Conservation (phyloP, 1,284 basidiomycete species). For the Cryptococcus wingfieldii region DNA sequence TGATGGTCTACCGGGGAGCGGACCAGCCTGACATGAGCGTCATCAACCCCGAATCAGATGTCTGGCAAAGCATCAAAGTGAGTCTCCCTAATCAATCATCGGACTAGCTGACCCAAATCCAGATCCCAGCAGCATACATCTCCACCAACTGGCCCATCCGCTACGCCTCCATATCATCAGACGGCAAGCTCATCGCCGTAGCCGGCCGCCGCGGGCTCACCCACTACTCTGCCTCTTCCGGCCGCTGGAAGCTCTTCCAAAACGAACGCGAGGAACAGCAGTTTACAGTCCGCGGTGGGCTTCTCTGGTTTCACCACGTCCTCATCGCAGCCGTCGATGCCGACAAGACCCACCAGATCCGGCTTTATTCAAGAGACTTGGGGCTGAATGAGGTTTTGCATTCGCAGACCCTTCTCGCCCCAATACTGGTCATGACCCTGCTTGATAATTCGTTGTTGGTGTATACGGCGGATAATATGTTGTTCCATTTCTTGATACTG, state of each 20-base stretch:
- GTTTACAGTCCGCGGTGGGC: slow-evolving; percentile 82
- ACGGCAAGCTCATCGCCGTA: slow-evolving; percentile 87
- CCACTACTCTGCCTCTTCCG: slow-evolving; percentile 90
- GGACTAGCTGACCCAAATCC: slow-evolving; percentile 12
- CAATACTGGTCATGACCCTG: slow-evolving; percentile 78
- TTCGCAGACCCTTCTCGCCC: slow-evolving; percentile 70
- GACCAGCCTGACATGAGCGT: slow-evolving; percentile 98
- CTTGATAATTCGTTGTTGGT: slow-evolving; percentile 96
- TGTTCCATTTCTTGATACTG: slow-evolving; percentile 88
- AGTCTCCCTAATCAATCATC: background rate
- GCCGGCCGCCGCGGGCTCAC: slow-evolving; percentile 86
- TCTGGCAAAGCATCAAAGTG: slow-evolving; percentile 92
- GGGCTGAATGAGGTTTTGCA: slow-evolving; percentile 84
- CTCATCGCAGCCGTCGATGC: slow-evolving; percentile 85
- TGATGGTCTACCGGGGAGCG: slow-evolving; percentile 91
- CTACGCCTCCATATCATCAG: slow-evolving; percentile 84
- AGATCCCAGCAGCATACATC: slow-evolving; percentile 80
- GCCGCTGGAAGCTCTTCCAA: slow-evolving; percentile 89
- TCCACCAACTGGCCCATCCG: slow-evolving; percentile 91
- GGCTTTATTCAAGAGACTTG: slow-evolving; percentile 90
- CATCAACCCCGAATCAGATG: slow-evolving; percentile 97
- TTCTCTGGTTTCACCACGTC: slow-evolving; percentile 97
- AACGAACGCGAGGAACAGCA: slow-evolving; percentile 82
- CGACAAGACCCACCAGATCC: slow-evolving; percentile 75
- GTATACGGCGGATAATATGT: slow-evolving; percentile 92